Conservation (phyloP, 306 rosid species). For the Begonia fuchsioides region DNA sequence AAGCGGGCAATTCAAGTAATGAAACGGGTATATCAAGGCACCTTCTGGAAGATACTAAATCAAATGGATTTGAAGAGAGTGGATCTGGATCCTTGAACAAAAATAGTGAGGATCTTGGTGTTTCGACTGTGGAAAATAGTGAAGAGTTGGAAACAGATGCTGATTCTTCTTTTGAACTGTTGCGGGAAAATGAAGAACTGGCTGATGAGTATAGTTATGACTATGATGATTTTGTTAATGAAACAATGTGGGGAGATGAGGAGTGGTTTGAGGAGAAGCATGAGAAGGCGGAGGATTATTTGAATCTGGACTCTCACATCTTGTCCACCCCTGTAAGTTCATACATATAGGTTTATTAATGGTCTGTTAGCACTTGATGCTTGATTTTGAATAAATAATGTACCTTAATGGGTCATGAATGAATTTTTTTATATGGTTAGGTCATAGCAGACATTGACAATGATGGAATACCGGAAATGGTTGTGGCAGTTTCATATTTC, state of each 20-base stretch:
- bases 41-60: slow-evolving; percentile 53
- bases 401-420: slow-evolving; percentile 4
- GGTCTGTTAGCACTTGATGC: not conserved
- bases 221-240: slow-evolving; percentile 85
- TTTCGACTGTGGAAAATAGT: slow-evolving; percentile 63
- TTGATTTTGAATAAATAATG: not conserved
- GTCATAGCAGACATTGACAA: slow-evolving; percentile 96
- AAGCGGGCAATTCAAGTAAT: slow-evolving; percentile 24
- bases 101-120: slow-evolving; percentile 29
- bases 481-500: slow-evolving; percentile 88
- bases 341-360: slow-evolving; percentile 2
- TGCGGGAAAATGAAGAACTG: slow-evolving; percentile 68
- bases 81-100: slow-evolving; percentile 32
- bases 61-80: slow-evolving; percentile 38
- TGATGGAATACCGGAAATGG: slow-evolving; percentile 88
- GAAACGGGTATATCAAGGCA: slow-evolving; percentile 48
- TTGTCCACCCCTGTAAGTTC: slow-evolving; percentile 86
- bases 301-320: slow-evolving; percentile 72
- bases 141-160: slow-evolving; percentile 77
- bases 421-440: slow-evolving; percentile 26
- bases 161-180: slow-evolving; percentile 74
- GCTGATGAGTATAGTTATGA: slow-evolving; percentile 84
- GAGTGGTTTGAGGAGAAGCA: slow-evolving; percentile 71
- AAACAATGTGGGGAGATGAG: slow-evolving; percentile 92
- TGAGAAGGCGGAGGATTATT: slow-evolving; percentile 66